Evolutionary conservation across 345 rosid species (phyloP).

Genomic region (Microcos paniculata): DNA sequence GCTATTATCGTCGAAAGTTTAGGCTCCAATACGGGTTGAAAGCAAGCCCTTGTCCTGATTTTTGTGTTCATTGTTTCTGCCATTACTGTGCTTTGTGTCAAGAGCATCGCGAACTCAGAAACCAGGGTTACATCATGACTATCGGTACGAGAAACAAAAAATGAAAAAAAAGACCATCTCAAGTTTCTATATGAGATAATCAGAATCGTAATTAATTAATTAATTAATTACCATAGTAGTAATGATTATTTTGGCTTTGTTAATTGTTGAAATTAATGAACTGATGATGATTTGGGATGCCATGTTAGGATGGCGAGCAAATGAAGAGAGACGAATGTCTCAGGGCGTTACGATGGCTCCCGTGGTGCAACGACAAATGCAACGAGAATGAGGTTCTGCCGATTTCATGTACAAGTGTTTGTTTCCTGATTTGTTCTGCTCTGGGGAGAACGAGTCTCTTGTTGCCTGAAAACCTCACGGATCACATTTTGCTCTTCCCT

Average conservation of each 20-base stretch:
- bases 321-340: slow-evolving; percentile 5
- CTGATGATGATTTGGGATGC: background rate
- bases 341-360: slow-evolving; percentile 12
- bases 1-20: slow-evolving; percentile 21
- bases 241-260: background rate
- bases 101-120: slow-evolving; percentile 35
- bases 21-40: slow-evolving; percentile 28
- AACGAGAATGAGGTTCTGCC: background rate
- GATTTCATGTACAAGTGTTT: background rate
- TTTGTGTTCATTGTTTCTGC: slow-evolving; percentile 30
- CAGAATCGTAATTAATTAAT: background rate
- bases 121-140: slow-evolving; percentile 36
- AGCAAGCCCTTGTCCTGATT: slow-evolving; percentile 24
- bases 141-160: slow-evolving; percentile 6
- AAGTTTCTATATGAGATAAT: background rate
- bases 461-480: background rate
- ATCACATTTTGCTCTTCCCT: no score
- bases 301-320: slow-evolving; percentile 26
- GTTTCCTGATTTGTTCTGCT: background rate
- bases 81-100: slow-evolving; percentile 34
- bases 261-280: no score
- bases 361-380: slow-evolving; percentile 4
- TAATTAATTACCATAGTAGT: no score
- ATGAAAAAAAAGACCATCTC: no score
- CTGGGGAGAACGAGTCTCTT: background rate